Evolutionary conservation across 108 stramenopile genomes (phyloP).

Genomic region (Poteriospumella lacustris): DNA sequence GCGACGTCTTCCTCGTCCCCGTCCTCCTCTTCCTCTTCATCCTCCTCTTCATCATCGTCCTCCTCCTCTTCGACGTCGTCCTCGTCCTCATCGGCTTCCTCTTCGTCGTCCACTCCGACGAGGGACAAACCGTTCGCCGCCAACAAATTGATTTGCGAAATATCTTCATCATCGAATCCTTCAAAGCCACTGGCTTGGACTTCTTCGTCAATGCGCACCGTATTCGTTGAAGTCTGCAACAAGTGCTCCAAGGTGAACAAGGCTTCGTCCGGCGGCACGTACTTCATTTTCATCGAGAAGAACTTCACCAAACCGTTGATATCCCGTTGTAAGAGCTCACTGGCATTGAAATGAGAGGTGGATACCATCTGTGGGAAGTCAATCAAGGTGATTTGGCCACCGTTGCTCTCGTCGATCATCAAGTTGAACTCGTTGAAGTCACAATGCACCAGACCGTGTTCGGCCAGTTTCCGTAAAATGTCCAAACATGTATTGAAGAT

Average conservation of each 20-base stretch:
- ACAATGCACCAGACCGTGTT: constrained; percentile 93
- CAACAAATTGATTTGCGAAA: neutral
- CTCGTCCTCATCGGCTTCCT: neutral
- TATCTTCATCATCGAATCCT: neutral
- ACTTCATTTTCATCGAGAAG: constrained; percentile 66
- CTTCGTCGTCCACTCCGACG: neutral
- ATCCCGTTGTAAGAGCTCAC: constrained; percentile 86
- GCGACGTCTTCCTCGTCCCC: neutral
- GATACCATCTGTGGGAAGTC: constrained; percentile 99
- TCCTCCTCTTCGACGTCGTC: neutral
- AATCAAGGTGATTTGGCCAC: constrained; percentile 81
- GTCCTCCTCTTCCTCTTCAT: neutral
- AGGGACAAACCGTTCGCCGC: neutral
- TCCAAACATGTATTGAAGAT: constrained; percentile 72
- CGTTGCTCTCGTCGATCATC: constrained; percentile 80
- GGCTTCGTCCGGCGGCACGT: neutral
- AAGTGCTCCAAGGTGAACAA: neutral
- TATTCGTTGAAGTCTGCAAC: neutral
- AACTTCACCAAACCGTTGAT: constrained; percentile 70
- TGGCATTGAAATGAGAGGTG: constrained; percentile 90
- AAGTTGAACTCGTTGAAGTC: constrained; percentile 99
- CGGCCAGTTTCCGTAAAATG: constrained; percentile 68
- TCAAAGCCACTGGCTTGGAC: neutral
- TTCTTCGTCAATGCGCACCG: neutral
- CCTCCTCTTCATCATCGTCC: neutral